These are phyloP conservation scores for Zychaea mexicana DNA, from an alignment of 371 early-diverging fungal species.

Conservation along the genomic window DNA sequence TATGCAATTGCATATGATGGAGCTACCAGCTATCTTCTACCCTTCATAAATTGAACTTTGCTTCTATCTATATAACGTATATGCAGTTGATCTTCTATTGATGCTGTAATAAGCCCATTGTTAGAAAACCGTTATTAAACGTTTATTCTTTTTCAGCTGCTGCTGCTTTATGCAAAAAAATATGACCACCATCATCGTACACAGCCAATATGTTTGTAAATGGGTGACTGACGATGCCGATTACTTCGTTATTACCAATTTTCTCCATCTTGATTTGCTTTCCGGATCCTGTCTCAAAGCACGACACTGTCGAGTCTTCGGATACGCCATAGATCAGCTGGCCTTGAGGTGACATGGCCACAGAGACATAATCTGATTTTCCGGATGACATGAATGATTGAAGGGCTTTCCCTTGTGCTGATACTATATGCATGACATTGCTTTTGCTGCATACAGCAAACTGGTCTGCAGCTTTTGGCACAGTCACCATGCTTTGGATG, in stretches of 20 bases:
- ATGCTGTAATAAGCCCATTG: too few relatives aligned
- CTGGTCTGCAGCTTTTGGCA: slow-evolving; percentile 61
- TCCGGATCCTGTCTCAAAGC: slow-evolving; percentile 61
- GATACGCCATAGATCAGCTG: slow-evolving; percentile 73
- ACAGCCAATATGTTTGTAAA: slow-evolving; percentile 74
- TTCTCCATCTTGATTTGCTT: slow-evolving; percentile 27
- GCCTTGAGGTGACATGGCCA: slow-evolving; percentile 73
- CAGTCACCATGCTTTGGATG: slow-evolving; percentile 26
- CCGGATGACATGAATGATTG: slow-evolving; percentile 35
- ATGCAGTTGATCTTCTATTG: too few relatives aligned
- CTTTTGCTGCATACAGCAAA: slow-evolving; percentile 75
- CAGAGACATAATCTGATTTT: slow-evolving; percentile 63
- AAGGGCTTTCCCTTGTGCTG: slow-evolving; percentile 58
- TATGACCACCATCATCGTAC: slow-evolving; percentile 68
- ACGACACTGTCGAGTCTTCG: slow-evolving; percentile 65
- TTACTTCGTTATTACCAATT: slow-evolving; percentile 64
- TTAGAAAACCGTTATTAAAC: too few relatives aligned
- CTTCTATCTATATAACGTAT: too few relatives aligned
- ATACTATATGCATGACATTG: slow-evolving; percentile 61
- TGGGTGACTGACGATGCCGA: slow-evolving; percentile 77
- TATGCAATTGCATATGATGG: too few relatives aligned
- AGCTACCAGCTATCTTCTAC: too few relatives aligned
- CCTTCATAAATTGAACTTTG: too few relatives aligned
- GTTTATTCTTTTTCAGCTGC: slow-evolving; percentile 10
- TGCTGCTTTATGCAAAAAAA: slow-evolving; percentile 52